Base-by-base conservation (phyloP, 306 rosid species). In the Vigna reflexopilosa region DNA sequence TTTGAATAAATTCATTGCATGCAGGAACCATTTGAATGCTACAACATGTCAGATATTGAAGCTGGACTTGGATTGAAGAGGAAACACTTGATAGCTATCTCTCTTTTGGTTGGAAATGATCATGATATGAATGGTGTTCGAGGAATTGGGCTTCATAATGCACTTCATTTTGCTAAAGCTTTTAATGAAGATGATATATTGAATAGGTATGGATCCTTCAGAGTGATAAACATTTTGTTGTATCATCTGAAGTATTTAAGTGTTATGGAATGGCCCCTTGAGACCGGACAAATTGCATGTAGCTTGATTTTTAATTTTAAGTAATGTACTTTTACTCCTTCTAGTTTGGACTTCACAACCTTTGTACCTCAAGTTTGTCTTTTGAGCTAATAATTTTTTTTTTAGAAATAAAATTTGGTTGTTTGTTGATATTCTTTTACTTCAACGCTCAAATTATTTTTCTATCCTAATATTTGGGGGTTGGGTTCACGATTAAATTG, bases 1-100 rank as follows among this genome's bases (percentile, higher is more conserved):
- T 47, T 28, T 82, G 77, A 76, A 16, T 75, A 81, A 71, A 81
- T 57, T 70, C 75, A 64, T 76, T 82, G 57, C 73, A 22, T 83
- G 85, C 87, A 95, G 98, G 98, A 92, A 86, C 91, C 97, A 24
- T 91, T 93, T 84, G 97, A 92, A 84, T 92, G 96, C 87, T 92
- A 91, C 93, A 59, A 70, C 65, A 83, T 92, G 87, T 91, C 97
- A 51, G 98, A 89, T 84, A 89, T 95, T 79, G 96, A 93, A 86
- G 90, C 88, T 44, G 94, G 97, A 59, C 93, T 93, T 76, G 93
- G 96, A 73, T 87, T 95, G 88, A 95, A 91, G 86, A 88, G 98
- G 89, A 88, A 88, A 54, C 99, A 93, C 72, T 86, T 95, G 19
- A 85, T 93, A 75, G 97, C 96, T 49, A 87, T 95, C 51, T 77